These are phyloP conservation scores for Firmiana major DNA, from an alignment of 345 rosid genomes.

Conservation along the genomic window DNA sequence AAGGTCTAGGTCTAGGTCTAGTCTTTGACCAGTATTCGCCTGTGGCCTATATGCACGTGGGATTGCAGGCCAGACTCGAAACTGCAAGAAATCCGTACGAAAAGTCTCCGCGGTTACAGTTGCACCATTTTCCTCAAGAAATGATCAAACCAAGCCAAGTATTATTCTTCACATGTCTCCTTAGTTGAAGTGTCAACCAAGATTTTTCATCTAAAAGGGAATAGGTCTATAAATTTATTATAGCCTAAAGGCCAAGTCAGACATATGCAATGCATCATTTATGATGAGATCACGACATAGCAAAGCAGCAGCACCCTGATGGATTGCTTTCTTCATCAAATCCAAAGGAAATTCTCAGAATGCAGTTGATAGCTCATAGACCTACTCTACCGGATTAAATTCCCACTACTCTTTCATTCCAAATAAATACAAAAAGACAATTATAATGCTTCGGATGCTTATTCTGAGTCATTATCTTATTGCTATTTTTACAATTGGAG, in stretches of 20 bases:
- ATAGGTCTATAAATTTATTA: neutral
- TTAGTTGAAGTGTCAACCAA: neutral
- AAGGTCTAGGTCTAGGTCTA: no score
- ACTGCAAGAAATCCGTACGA: neutral
- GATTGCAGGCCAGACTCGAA: neutral
- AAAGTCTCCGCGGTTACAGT: neutral
- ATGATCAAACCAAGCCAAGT: neutral
- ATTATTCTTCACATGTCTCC: neutral
- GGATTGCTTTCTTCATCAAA: conserved; percentile 11
- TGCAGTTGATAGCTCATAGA: neutral
- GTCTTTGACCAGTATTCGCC: neutral
- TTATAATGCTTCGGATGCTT: neutral
- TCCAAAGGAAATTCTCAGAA: neutral
- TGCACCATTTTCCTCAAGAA: neutral
- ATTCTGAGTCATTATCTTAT: neutral
- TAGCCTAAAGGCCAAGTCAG: neutral
- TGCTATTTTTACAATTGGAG: no score
- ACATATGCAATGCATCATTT: neutral
- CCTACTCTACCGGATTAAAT: neutral
- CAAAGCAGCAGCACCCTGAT: neutral
- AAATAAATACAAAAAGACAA: no score
- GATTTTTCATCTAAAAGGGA: neutral
- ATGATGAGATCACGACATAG: neutral
- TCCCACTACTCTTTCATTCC: neutral
- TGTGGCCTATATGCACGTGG: neutral